phyloP scores from a whole-genome alignment of 768 basidiomycete species.

The Lyophyllum decastes region DNA sequence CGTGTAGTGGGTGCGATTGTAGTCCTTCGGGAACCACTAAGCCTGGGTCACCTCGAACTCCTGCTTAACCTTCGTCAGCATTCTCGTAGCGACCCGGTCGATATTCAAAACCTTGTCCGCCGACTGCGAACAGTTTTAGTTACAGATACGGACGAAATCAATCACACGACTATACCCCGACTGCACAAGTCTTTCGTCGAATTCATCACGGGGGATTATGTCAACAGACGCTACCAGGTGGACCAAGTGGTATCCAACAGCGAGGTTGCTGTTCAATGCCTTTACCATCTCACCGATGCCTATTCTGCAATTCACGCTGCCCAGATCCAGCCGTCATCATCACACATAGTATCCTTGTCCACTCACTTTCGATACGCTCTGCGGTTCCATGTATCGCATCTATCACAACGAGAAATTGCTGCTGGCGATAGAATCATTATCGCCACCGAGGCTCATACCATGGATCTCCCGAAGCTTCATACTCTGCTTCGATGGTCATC shows the following conservation, averaged over 20 bases:
- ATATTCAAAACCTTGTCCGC: background rate
- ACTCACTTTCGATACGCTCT: background rate
- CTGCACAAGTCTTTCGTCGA: background rate
- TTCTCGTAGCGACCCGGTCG: background rate
- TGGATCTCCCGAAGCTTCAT: background rate
- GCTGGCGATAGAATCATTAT: background rate
- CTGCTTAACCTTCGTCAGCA: background rate
- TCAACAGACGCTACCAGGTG: background rate
- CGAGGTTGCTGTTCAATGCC: background rate
- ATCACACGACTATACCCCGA: background rate
- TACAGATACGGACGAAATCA: background rate
- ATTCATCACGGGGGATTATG: background rate
- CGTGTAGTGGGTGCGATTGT: background rate
- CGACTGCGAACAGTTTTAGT: background rate
- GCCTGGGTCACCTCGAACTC: background rate
- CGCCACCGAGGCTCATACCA: background rate
- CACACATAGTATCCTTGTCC: background rate
- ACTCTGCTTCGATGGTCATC: background rate
- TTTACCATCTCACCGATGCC: background rate
- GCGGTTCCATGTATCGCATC: background rate
- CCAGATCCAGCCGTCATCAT: background rate
- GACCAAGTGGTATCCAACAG: background rate
- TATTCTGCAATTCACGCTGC: background rate
- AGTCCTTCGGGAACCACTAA: background rate
- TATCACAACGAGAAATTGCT: background rate